Evolutionary conservation across 495 filamentous ascomycete species (phyloP), one percentile per base, ranked within the genome.

Genomic region (Lophium mytilinum): DNA sequence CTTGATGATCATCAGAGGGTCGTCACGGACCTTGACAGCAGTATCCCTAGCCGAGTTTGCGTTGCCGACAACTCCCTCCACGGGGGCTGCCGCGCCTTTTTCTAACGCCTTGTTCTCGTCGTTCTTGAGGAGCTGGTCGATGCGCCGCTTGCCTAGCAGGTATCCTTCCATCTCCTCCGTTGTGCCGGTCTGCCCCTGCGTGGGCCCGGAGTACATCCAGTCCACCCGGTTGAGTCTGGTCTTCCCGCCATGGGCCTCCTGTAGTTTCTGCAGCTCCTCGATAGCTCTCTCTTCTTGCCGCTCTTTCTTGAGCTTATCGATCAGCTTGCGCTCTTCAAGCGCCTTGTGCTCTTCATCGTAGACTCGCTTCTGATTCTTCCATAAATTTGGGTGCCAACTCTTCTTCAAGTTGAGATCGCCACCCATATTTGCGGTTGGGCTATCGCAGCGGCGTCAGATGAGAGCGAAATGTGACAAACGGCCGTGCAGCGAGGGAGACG

Each of bases 131-230:
- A 87, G 79, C 3, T 73, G 72, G 73, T 96, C 91, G 64, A 98
- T 88, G 9, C 93, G 79, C 46, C 93, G 76, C 73, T 96, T 97
- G 11, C 93, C 93, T 14, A 98, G 78, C 7, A 98, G 72, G 67
- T 95, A 97, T 8, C 87, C 89, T 64, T 98, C 93, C 80, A 87
- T 90, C 71, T 97, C 94, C 68, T 95, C 91, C 0, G 85, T 86
- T 55, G 89, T 89, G 47, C 90, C 88, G 18, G 78, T 80, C 61
- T 86, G 84, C 24, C 87, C 89, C 61, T 81, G 83, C 37, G 86
- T 85, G 9, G 93, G 90, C 1, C 90, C 93, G 62, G 83, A 77
- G 72, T 98, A 98, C 89, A 98, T 95, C 88, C 94, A 98, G 65
- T 98, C 92, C 17, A 98, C 93, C 11, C 89, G 81, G 59, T 89